A percentile compares a stretch with the other conserved stretches of the same genome.
Evolutionary conservation across 768 basidiomycete species (phyloP).

Genomic region (Boletus sp.): DNA sequence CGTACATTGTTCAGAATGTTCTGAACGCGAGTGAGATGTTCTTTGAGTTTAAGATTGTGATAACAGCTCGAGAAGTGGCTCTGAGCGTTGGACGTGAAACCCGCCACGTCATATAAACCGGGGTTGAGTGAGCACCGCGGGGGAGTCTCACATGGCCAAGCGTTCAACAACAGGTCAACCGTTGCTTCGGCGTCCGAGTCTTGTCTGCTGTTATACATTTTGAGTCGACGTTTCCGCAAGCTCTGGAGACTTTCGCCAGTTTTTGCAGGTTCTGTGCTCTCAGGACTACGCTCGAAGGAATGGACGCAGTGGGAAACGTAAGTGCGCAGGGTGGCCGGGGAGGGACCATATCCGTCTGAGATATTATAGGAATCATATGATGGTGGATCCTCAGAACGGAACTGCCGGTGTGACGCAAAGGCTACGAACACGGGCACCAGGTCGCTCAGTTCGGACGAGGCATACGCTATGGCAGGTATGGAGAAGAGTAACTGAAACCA

Average conservation of each 20-base stretch:
- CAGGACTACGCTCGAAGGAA: conserved; percentile 4
- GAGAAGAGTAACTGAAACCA: background rate
- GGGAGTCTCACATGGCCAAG: conserved; percentile 15
- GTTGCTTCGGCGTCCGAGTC: background rate
- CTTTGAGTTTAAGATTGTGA: conserved; percentile 3
- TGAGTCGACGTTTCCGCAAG: background rate
- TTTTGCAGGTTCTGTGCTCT: background rate
- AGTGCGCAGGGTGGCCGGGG: background rate
- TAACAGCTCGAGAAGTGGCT: conserved; percentile 12
- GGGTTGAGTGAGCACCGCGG: background rate
- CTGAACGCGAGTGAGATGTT: background rate
- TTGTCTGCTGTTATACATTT: conserved; percentile 1
- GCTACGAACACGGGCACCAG: conserved; percentile 18
- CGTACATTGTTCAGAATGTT: background rate
- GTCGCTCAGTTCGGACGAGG: background rate
- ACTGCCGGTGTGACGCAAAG: conserved; percentile 19
- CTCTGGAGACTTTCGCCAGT: background rate
- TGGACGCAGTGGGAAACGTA: background rate
- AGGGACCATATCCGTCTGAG: conserved; percentile 8
- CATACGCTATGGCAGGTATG: background rate
- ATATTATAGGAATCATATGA: conserved; percentile 5
- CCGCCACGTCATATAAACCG: background rate
- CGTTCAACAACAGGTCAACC: background rate
- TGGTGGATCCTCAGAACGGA: conserved; percentile 12
- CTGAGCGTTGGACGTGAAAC: background rate